Conservation (phyloP, 2,329 filamentous ascomycete species). For the Hansfordia pulvinata region DNA sequence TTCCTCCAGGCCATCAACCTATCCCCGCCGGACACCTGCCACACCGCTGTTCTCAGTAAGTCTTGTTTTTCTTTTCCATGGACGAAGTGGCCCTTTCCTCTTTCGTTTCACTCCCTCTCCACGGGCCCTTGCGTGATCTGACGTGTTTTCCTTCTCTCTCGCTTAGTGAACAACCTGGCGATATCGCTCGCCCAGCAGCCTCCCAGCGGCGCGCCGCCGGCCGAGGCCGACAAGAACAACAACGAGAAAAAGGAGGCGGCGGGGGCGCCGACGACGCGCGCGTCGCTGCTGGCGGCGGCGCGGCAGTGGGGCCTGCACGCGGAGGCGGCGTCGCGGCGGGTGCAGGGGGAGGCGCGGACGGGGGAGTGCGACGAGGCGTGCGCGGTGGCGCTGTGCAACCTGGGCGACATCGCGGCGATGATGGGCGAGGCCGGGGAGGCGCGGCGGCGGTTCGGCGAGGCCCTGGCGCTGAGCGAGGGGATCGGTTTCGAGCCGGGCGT, state of each 20-base stretch:
- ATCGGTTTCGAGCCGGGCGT: conserved; percentile 38
- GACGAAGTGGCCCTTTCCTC: too few species aligned
- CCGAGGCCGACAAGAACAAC: conserved; percentile 17
- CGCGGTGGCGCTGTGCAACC: conserved; percentile 71
- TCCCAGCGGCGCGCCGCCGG: conserved; percentile 15
- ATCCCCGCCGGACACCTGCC: conserved; percentile 50
- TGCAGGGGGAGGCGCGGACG: conserved; percentile 52
- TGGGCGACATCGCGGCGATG: conserved; percentile 74
- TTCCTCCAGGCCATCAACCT: conserved; percentile 74
- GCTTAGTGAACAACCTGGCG: conserved; percentile 64
- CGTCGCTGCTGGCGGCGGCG: conserved; percentile 54
- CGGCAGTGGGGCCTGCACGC: conserved; percentile 71
- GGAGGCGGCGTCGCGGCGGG: conserved; percentile 48
- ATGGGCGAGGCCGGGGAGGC: conserved; percentile 53
- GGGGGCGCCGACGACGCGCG: conserved; percentile 36
- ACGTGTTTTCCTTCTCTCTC: neutral
- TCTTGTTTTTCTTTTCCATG: too few species aligned
- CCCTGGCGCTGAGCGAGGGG: conserved; percentile 43
- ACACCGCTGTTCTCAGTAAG: conserved; percentile 65
- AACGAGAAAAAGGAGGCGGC: too few species aligned
- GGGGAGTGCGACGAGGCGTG: conserved; percentile 77
- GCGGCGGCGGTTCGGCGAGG: conserved; percentile 53
- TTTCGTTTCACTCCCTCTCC: too few species aligned
- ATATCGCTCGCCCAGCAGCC: conserved; percentile 59
- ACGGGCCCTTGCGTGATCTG: conserved; percentile 4